Conservation (phyloP, 495 filamentous ascomycete species). For the Parathielavia appendiculata region DNA sequence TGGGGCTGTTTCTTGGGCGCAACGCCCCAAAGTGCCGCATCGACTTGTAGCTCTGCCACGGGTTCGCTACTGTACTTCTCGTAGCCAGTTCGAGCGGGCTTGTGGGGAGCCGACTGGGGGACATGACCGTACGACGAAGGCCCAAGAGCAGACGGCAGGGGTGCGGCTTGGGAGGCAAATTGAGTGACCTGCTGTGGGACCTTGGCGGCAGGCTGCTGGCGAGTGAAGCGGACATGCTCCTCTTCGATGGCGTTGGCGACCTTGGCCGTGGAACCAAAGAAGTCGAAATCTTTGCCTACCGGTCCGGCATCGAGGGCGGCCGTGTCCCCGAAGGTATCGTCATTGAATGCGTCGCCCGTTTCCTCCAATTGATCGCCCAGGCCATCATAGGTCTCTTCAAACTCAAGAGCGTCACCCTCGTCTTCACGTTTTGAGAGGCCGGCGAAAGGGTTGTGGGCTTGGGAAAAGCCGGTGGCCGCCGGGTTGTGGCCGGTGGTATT, state of each 20-base stretch:
- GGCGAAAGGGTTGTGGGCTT: conserved; percentile 84
- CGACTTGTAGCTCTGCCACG: conserved; percentile 81
- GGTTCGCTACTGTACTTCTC: conserved; percentile 74
- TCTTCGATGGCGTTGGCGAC: conserved; percentile 80
- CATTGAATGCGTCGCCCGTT: conserved; percentile 90
- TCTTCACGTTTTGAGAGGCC: conserved; percentile 64
- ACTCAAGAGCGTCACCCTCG: conserved; percentile 80
- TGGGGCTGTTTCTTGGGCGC: conserved; percentile 54
- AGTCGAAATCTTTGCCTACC: conserved; percentile 93
- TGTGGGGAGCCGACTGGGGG: conserved; percentile 42
- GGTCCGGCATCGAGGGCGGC: conserved; percentile 31
- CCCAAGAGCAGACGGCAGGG: conserved; percentile 28
- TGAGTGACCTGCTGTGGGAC: conserved; percentile 26
- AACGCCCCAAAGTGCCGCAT: conserved; percentile 88
- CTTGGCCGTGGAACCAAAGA: conserved; percentile 85
- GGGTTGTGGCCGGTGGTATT: conserved; percentile 47
- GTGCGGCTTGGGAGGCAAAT: conserved; percentile 28
- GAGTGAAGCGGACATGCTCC: conserved; percentile 75
- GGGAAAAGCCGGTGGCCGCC: conserved; percentile 66
- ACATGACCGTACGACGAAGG: conserved; percentile 35
- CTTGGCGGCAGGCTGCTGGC: conserved; percentile 53
- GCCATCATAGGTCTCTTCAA: conserved; percentile 97
- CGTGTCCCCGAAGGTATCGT: conserved; percentile 84
- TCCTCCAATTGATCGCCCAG: conserved; percentile 88
- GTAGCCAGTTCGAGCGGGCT: conserved; percentile 71